phyloP scores from a whole-genome alignment of 169 alveolate species.

The Cryptosporidium parvum region DNA sequence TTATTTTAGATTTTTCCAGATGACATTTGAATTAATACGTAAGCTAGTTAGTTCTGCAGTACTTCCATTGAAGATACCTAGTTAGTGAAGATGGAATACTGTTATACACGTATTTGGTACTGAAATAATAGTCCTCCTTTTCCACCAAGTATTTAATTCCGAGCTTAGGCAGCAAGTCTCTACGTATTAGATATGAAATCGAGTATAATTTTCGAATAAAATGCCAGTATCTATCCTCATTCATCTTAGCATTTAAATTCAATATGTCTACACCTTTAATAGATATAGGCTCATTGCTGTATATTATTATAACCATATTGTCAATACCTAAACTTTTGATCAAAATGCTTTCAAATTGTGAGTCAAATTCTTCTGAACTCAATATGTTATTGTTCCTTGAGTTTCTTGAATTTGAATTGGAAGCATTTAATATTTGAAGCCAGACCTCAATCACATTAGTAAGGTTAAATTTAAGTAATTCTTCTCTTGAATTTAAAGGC shows the following conservation, averaged over 20 bases:
- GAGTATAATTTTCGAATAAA: conserved; percentile 6
- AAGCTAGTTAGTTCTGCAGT: not conserved
- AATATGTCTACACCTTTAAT: conserved; percentile 46
- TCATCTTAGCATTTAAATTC: not conserved
- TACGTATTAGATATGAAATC: conserved; percentile 22
- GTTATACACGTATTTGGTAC: conserved; percentile 33
- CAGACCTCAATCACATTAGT: conserved; percentile 25
- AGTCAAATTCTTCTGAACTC: not conserved
- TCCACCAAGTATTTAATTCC: conserved; percentile 26
- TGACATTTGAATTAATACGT: not conserved
- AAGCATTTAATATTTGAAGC: conserved; percentile 1
- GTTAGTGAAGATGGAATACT: conserved; percentile 7
- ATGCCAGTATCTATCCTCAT: conserved; percentile 11
- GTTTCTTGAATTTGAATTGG: not conserved
- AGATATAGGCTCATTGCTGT: conserved; percentile 19
- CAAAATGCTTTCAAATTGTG: not conserved
- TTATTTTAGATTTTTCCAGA: no score
- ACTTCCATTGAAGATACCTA: conserved; percentile 2
- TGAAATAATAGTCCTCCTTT: conserved; percentile 41
- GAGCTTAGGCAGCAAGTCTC: conserved; percentile 1
- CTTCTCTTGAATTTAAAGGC: conserved; percentile 14
- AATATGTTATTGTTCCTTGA: not conserved
- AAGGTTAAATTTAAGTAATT: conserved; percentile 8
- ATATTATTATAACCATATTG: conserved; percentile 28
- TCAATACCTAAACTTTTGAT: conserved; percentile 2